These are phyloP conservation scores for Hygrophoropsis aurantiaca DNA, from an alignment of 768 basidiomycete species.

Conservation along the genomic window DNA sequence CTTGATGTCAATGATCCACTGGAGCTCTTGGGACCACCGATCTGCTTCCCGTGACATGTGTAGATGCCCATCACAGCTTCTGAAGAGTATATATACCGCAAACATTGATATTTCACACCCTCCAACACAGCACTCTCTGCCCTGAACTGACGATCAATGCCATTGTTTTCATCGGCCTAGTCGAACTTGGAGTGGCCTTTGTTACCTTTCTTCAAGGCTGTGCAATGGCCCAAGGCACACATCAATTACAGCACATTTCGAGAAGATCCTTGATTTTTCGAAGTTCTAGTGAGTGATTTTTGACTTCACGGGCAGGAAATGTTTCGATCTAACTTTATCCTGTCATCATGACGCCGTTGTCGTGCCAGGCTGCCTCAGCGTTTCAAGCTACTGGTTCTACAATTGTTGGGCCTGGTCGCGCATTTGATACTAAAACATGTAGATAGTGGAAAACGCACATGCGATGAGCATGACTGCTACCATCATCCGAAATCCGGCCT, in stretches of 20 bases:
- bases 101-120: too few species aligned
- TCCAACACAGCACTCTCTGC: too few species aligned
- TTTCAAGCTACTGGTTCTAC: neutral
- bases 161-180: slow-evolving; percentile 4
- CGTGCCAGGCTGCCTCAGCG: neutral
- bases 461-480: neutral
- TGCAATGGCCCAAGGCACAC: slow-evolving; percentile 9
- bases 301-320: too few species aligned
- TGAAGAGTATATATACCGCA: too few species aligned
- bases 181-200: slow-evolving; percentile 12
- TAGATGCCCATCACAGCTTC: too few species aligned
- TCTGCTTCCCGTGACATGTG: too few species aligned
- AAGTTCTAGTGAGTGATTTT: neutral
- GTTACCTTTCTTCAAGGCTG: slow-evolving; percentile 11
- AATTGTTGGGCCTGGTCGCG: neutral
- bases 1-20: too few species aligned
- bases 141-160: too few species aligned
- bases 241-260: slow-evolving; percentile 12
- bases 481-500: too few species aligned
- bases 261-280: slow-evolving; percentile 4
- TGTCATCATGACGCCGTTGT: too few species aligned
- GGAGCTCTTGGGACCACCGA: too few species aligned
- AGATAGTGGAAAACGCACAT: slow-evolving; percentile 2
- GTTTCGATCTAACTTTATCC: neutral
- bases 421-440: too few species aligned